Evolutionary conservation across 257 asterid genomes (phyloP).

Genomic region (Solanum paucissectum): DNA sequence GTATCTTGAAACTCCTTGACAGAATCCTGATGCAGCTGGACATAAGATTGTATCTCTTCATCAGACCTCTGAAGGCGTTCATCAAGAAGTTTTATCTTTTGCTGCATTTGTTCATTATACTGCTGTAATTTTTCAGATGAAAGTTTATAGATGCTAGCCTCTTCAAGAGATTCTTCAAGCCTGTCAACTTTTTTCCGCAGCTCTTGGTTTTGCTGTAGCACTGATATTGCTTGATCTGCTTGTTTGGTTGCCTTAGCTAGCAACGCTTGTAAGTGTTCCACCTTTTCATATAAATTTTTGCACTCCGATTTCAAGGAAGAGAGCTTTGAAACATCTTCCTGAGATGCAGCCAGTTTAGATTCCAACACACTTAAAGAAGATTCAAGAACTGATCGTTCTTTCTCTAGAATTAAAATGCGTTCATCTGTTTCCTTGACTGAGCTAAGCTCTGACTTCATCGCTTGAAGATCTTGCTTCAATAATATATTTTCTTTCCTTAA

Average conservation of each 20-base stretch:
- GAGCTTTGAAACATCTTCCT: conserved; percentile 52
- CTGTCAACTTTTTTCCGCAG: conserved; percentile 67
- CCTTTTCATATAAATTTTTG: conserved; percentile 54
- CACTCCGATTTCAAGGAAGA: conserved; percentile 58
- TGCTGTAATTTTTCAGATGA: conserved; percentile 80
- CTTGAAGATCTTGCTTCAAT: conserved; percentile 58
- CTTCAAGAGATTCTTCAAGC: conserved; percentile 78
- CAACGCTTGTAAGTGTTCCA: conserved; percentile 53
- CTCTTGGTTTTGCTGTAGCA: conserved; percentile 81
- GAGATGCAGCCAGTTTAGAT: conserved; percentile 59
- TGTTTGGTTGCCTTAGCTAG: conserved; percentile 63
- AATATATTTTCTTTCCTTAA: conserved; percentile 58
- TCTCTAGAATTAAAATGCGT: conserved; percentile 54
- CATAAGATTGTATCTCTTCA: conserved; percentile 65
- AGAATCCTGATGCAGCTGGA: conserved; percentile 72
- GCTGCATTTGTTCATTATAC: conserved; percentile 67
- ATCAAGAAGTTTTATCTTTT: conserved; percentile 65
- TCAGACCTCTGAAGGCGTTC: conserved; percentile 80
- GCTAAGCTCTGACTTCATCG: conserved; percentile 47
- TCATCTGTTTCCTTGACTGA: conserved; percentile 51
- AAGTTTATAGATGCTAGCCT: conserved; percentile 57
- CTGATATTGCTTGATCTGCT: conserved; percentile 66
- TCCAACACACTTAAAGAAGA: conserved; percentile 61
- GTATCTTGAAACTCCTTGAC: conserved; percentile 87
- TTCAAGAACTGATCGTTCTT: conserved; percentile 50